Conservation (phyloP, 2,329 filamentous ascomycete species). For the Beauveria scarabaeidicola region DNA sequence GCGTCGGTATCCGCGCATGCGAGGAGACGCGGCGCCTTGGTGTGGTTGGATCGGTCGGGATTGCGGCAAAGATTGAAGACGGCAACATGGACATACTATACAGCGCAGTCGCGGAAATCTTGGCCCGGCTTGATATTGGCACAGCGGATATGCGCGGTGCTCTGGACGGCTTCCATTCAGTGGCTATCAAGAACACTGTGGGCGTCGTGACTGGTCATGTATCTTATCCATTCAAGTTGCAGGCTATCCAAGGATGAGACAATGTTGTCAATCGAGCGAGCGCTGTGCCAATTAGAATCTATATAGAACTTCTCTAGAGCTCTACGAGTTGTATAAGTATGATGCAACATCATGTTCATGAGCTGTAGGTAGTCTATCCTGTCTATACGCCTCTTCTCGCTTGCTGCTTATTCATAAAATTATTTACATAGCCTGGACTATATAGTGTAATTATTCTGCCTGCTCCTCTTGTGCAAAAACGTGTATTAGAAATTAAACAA, state of each 20-base stretch:
- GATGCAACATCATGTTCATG: no score
- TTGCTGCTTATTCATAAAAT: no score
- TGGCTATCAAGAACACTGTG: slow-evolving; percentile 29
- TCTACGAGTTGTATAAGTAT: not conserved
- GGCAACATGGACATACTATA: slow-evolving; percentile 36
- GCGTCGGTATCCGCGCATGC: slow-evolving; percentile 31
- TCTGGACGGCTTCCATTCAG: slow-evolving; percentile 25
- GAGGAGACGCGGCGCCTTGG: slow-evolving; percentile 28
- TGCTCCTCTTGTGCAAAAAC: no score
- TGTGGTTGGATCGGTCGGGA: slow-evolving; percentile 29
- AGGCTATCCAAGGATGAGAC: not conserved
- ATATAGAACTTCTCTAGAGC: not conserved
- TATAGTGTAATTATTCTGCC: no score
- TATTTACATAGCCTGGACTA: no score
- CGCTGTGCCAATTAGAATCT: no score
- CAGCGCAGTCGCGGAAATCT: slow-evolving; percentile 32
- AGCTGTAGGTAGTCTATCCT: no score
- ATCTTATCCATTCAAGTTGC: slow-evolving; percentile 5
- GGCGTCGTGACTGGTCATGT: slow-evolving; percentile 26
- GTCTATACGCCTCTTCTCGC: no score
- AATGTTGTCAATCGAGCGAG: no score
- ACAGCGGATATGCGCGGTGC: slow-evolving; percentile 20
- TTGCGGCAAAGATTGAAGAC: slow-evolving; percentile 41
- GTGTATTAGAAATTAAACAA: no score
- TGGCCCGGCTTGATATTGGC: slow-evolving; percentile 34